phyloP scores from a whole-genome alignment of 2,329 filamentous ascomycete species.

The Cytospora piceicola region DNA sequence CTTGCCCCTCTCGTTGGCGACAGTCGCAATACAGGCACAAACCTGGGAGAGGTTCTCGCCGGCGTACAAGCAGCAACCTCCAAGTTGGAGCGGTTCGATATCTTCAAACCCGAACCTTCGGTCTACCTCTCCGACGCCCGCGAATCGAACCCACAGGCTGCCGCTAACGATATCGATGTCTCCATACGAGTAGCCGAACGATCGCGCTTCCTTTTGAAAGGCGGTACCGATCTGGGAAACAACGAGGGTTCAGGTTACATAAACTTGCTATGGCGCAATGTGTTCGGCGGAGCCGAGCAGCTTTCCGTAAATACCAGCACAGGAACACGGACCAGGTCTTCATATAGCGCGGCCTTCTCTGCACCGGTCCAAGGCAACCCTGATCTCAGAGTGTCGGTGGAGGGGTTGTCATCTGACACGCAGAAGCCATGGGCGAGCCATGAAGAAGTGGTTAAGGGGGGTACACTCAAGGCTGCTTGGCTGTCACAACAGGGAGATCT shows the following conservation, averaged over 20 bases:
- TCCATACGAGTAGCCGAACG: constrained; percentile 79
- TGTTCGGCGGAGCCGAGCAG: constrained; percentile 92
- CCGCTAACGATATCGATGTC: constrained; percentile 79
- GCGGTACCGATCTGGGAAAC: constrained; percentile 91
- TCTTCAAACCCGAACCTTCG: constrained; percentile 82
- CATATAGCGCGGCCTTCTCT: constrained; percentile 85
- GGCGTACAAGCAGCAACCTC: constrained; percentile 72
- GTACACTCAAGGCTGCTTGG: constrained; percentile 77
- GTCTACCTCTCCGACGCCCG: constrained; percentile 81
- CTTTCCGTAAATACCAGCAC: constrained; percentile 84
- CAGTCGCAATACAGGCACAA: constrained; percentile 70
- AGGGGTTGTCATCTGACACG: constrained; percentile 80
- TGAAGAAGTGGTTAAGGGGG: constrained; percentile 84
- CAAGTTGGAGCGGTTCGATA: constrained; percentile 81
- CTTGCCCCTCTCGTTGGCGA: constrained; percentile 76
- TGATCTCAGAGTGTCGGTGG: constrained; percentile 76
- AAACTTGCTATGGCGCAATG: constrained; percentile 84
- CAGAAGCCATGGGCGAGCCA: constrained; percentile 93
- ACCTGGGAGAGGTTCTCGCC: constrained; percentile 76
- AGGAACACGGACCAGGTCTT: constrained; percentile 87
- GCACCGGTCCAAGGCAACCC: constrained; percentile 85
- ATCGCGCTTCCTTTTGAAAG: constrained; percentile 84
- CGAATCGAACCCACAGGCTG: constrained; percentile 68
- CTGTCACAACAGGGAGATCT: constrained; percentile 64
- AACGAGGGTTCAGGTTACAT: constrained; percentile 92